Evolutionary conservation across 306 rosid genomes (phyloP), one percentile per base, ranked within the genome.

Genomic region (Adenanthera pavonina): DNA sequence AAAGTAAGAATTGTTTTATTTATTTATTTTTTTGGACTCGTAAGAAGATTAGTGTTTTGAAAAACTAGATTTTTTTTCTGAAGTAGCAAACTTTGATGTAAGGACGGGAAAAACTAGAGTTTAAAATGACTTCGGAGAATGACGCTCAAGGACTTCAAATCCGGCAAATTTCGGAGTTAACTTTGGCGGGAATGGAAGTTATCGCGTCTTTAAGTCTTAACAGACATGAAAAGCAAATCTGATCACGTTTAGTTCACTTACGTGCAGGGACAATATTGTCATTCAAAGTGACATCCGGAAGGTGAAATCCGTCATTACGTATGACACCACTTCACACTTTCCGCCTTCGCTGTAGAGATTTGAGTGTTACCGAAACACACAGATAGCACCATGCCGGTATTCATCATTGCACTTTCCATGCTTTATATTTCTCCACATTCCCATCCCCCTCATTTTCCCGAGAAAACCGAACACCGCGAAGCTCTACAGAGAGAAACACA

Each of bases 181-280:
- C 14, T 78, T 75, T 53, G 47, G 89, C 84, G 89, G 84, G 89
- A 79, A 79, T 14, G 46, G 65, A 62, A 46, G 84, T 79, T 78
- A 59, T 57, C 12, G n/a, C 68, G 9, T 16, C 19, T 19, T 1
- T 4, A 4, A 6, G 30, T n/a, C 65, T 59, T 48, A 34, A 43
- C 51, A 17, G n/a, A 2, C 40, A 54, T 34, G 57, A 62, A 36
- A 8, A 7, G 8, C 25, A 9, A 12, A 36, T 16, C 34, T 20
- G 14, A 62, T 72, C 73, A 72, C 80, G 85, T 33, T 74, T 40
- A 14, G 62, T 25, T 34, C 25, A 0, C 72, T 6, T 0, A 9
- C 30, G 30, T 25, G 30, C 16, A 17, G 66, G 79, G 86, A 15
- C 79, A 70, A 25, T 2, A 61, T 10, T 13, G 86, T 75, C 76